Evolutionary conservation across 148 eudicot genomes (phyloP).

Genomic region (Persicaria tinctoria): DNA sequence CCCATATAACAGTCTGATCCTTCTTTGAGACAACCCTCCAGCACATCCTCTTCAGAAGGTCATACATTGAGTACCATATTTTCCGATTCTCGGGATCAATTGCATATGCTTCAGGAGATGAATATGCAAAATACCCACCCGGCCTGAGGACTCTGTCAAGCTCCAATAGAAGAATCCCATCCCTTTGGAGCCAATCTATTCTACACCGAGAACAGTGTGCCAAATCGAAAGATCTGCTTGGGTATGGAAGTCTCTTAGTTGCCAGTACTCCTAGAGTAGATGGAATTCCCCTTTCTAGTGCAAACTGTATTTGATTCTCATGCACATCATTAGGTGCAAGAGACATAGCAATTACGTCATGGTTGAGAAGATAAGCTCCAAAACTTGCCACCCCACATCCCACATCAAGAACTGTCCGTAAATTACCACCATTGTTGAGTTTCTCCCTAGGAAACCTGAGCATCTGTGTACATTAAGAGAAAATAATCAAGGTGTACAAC

Average conservation of each 20-base stretch:
- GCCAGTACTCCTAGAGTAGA: conserved; percentile 67
- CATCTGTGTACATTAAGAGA: conserved; percentile 30
- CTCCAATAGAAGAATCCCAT: conserved; percentile 57
- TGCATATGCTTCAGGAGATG: conserved; percentile 79
- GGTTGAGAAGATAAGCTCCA: conserved; percentile 71
- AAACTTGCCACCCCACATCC: conserved; percentile 90
- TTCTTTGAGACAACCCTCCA: conserved; percentile 73
- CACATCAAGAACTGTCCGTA: conserved; percentile 66
- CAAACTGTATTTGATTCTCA: conserved; percentile 77
- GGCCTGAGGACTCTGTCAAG: conserved; percentile 68
- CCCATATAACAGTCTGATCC: conserved; percentile 73
- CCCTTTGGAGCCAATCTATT: conserved; percentile 85
- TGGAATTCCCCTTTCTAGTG: conserved; percentile 73
- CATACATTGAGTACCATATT: conserved; percentile 58
- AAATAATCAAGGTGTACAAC: neutral
- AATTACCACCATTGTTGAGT: conserved; percentile 47
- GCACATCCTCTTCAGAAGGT: conserved; percentile 57
- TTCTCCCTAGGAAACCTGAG: conserved; percentile 58
- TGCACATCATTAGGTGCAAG: conserved; percentile 81
- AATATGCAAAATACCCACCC: conserved; percentile 70
- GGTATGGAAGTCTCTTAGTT: conserved; percentile 66
- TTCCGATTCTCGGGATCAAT: conserved; percentile 57
- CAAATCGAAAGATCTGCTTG: conserved; percentile 72
- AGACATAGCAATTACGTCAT: conserved; percentile 56
- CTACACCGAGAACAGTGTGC: conserved; percentile 84